Evolutionary conservation across 129 eudicot species (phyloP).

Genomic region (Glebionis coronaria): DNA sequence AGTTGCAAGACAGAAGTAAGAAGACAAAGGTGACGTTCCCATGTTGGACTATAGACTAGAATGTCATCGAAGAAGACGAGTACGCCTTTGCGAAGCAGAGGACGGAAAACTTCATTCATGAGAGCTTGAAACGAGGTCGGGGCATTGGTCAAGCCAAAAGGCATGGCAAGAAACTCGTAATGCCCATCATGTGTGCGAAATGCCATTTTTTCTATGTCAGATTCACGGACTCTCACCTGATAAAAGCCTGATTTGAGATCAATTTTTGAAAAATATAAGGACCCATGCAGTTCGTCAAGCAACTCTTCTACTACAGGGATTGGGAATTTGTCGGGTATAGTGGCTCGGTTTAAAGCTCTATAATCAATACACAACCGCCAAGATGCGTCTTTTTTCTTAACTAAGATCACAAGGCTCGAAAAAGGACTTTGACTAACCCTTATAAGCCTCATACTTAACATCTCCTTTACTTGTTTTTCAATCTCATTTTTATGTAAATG

Average conservation of each 20-base stretch:
- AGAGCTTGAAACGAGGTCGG: background rate
- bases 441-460: too few species aligned
- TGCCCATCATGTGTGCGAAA: background rate
- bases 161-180: background rate
- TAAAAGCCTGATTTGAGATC: background rate
- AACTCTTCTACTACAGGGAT: background rate
- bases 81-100: background rate
- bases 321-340: background rate
- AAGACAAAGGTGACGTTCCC: background rate
- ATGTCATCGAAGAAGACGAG: background rate
- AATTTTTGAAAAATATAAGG: background rate
- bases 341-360: background rate
- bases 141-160: background rate
- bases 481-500: conserved; percentile 7
- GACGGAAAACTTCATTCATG: background rate
- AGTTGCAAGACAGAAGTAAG: background rate
- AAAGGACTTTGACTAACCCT: too few species aligned
- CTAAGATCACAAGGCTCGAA: too few species aligned
- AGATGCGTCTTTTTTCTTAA: background rate
- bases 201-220: background rate
- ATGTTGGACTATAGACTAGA: background rate
- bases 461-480: too few species aligned
- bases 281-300: background rate
- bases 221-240: background rate
- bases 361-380: conserved; percentile 4